These are phyloP conservation scores for Dipteronia dyeriana DNA, from an alignment of 345 rosid species.

Conservation along the genomic window DNA sequence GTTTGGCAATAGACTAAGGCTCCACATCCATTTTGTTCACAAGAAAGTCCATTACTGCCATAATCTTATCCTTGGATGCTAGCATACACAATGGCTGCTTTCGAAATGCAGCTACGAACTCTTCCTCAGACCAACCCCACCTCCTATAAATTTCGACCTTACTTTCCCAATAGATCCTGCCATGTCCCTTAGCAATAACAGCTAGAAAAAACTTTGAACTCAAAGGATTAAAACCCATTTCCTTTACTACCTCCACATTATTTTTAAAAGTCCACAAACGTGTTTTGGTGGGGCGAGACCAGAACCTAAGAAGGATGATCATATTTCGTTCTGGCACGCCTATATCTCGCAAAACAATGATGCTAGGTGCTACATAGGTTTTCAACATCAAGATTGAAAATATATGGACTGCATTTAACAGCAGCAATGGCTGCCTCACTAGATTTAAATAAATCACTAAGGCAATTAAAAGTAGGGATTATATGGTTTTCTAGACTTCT, in stretches of 20 bases:
- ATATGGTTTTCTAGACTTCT: slow-evolving; percentile 33
- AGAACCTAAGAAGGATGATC: neutral
- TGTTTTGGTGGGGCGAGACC: neutral
- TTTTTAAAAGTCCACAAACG: neutral
- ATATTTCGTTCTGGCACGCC: slow-evolving; percentile 32
- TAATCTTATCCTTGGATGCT: slow-evolving; percentile 20
- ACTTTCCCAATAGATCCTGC: slow-evolving; percentile 19
- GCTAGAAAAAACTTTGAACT: slow-evolving; percentile 18
- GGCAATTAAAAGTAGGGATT: slow-evolving; percentile 30
- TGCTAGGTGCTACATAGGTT: neutral
- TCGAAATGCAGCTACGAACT: slow-evolving; percentile 18
- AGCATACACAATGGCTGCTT: slow-evolving; percentile 12
- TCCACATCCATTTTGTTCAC: slow-evolving; percentile 31
- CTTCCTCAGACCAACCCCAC: slow-evolving; percentile 38
- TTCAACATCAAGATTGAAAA: neutral
- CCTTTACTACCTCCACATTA: slow-evolving; percentile 20
- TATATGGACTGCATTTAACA: neutral
- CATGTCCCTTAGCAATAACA: neutral
- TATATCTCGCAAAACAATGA: slow-evolving; percentile 16
- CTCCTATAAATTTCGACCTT: slow-evolving; percentile 20
- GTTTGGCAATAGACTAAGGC: slow-evolving; percentile 3
- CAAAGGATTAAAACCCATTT: slow-evolving; percentile 30
- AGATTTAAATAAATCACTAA: slow-evolving; percentile 17
- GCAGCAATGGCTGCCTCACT: slow-evolving; percentile 8
- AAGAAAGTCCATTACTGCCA: slow-evolving; percentile 21